Percentiles rank a stretch among this genome's conserved stretches.
These are phyloP conservation scores for Polygonum aviculare DNA, from an alignment of 148 eudicot species.

Conservation along the genomic window DNA sequence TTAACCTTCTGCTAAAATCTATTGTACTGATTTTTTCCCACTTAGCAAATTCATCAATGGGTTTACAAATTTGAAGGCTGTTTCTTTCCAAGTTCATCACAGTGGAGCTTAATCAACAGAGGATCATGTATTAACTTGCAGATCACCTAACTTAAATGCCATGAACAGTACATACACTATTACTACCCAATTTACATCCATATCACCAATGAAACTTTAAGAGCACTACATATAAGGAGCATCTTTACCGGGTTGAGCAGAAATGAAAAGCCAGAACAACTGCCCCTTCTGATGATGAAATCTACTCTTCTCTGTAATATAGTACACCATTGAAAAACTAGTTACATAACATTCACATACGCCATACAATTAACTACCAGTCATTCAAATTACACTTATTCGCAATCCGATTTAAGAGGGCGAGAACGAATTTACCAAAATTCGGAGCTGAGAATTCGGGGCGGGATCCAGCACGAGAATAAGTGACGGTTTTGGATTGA, in stretches of 20 bases:
- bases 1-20: not conserved
- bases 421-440: not conserved
- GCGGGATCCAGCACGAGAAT: not conserved
- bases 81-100: not conserved
- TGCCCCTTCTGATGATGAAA: not conserved
- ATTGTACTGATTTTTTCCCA: not conserved
- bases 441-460: not conserved
- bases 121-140: not conserved
- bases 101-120: not conserved
- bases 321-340: not conserved
- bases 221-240: not conserved
- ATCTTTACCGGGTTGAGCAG: constrained; percentile 7
- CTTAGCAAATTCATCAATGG: not conserved
- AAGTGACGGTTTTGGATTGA: not conserved
- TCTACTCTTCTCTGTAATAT: constrained; percentile 6
- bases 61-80: not conserved
- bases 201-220: not conserved
- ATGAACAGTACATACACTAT: not conserved
- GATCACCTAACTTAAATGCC: not conserved
- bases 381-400: not conserved
- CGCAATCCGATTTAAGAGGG: not conserved
- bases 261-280: constrained; percentile 8
- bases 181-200: not conserved
- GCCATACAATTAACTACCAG: not conserved
- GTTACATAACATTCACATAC: not conserved